A percentile compares a stretch with the other conserved stretches of the same genome.
These are phyloP conservation scores for Hypoxylon lenormandii DNA, from an alignment of 495 filamentous ascomycete species.

Conservation along the genomic window DNA sequence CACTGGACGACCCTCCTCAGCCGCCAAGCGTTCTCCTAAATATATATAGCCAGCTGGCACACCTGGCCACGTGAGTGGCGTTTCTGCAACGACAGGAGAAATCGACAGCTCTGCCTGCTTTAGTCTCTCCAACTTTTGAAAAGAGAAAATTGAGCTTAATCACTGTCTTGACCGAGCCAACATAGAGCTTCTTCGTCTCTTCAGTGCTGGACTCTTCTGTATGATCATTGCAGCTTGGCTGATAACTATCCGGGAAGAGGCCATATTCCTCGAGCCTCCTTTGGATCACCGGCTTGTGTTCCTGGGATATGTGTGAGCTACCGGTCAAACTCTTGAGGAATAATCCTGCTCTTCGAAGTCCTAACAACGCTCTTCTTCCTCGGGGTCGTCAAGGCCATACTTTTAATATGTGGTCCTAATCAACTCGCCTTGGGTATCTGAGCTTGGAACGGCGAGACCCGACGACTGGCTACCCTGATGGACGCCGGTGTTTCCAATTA, in stretches of 20 bases:
- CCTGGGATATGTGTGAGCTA: slow-evolving; percentile 39
- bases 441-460: slow-evolving; percentile 46
- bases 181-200: slow-evolving; percentile 38
- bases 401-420: slow-evolving; percentile 63
- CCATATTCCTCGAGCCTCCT: slow-evolving; percentile 61
- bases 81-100: too few relatives aligned
- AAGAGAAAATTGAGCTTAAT: slow-evolving; percentile 4
- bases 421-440: slow-evolving; percentile 54
- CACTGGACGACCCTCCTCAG: too few relatives aligned
- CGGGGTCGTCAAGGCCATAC: slow-evolving; percentile 55
- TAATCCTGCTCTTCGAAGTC: slow-evolving; percentile 52
- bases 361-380: slow-evolving; percentile 40
- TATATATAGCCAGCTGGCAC: too few relatives aligned
- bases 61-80: too few relatives aligned
- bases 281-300: slow-evolving; percentile 65
- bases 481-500: slow-evolving; percentile 67
- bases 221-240: background rate
- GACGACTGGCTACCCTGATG: slow-evolving; percentile 67
- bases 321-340: too few relatives aligned
- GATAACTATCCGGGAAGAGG: slow-evolving; percentile 29
- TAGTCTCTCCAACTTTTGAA: too few relatives aligned
- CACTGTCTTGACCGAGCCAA: slow-evolving; percentile 64
- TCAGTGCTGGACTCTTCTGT: slow-evolving; percentile 11
- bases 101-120: too few relatives aligned
- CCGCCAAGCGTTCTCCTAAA: too few relatives aligned